Base-by-base conservation (phyloP, 2,329 filamentous ascomycete species). In the Berkeleyomyces basicola region DNA sequence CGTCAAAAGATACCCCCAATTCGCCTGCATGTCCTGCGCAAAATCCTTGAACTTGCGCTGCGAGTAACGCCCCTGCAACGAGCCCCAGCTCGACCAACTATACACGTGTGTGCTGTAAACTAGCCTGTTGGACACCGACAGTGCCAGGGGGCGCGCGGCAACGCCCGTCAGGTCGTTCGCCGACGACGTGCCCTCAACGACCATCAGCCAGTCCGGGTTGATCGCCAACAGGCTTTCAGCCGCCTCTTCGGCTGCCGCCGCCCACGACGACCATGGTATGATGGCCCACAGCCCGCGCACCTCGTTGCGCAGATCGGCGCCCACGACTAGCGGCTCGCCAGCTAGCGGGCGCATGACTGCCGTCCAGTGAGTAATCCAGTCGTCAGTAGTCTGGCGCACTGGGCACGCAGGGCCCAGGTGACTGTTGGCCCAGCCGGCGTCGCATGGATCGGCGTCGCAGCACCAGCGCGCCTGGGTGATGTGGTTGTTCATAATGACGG, bases 91-190 rank as follows among this genome's bases (percentile, higher is more conserved):
- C 14, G 82, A 86, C 84, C 84, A 87, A 40, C 77, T 75, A 70
- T 87, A 87, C 31, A 86, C 83, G 70, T 87, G 84, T 1, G 82
- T 79, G 64, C 82, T 84, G 73, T 87, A 87, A 40, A 87, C 83
- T 36, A 87, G 75, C 33, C 77, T 75, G 67, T 81, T 70, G 5
- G 76, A 72, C 5, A 82, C 70, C 63, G 80, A 77, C 55, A 87
- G 77, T 57, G 72, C 70, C n/a, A 87, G 74, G 1, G 83, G 84
- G 11, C 83, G 77, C 14, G 71, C 69, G 3, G 73, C 72, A 3
- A 78, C 83, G 3, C 80, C 82, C 1, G 76, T 76, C 40, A 86
- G 74, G 71, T 87, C 82, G 71, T 87, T 87, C 62, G 81, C 79
- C 2, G 83, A 86, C 66, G 83, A 82, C 40, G 83, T 83, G 40